Base-by-base conservation (phyloP, 306 rosid genomes). In the Heteromeles arbutifolia region DNA sequence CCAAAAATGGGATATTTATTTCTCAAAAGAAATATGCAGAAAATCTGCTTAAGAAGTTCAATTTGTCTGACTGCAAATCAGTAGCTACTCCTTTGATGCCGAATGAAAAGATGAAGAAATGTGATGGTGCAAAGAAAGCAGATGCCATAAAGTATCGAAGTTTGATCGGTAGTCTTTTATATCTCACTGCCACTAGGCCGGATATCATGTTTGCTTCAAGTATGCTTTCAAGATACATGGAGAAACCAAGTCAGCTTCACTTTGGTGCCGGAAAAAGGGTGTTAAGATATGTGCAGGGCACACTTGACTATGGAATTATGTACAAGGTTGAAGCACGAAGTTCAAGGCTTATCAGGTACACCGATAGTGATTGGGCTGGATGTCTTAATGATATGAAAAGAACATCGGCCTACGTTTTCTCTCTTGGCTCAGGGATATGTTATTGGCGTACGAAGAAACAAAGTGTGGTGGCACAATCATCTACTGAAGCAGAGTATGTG, bases 141-240 rank as follows among this genome's bases (percentile, higher is more conserved):
- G 6, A 65, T 56, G 61, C 63, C 4, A 26, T 78, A 58, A 11
- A n/a, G 0, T 57, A 24, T 12, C 12, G 1, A 39, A 45, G 64
- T 15, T 37, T 77, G 2, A 29, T 69, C 7, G 65, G 71, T 6
- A 62, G 74, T 4, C 26, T 1, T 24, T 68, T 43, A 2, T 57
- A 56, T 43, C 48, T 77, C 3, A 68, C 50, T 6, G 14, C 70
- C 9, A 59, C 76, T 1, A 48, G 71, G 5, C 75, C 26, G 0
- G n/a, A 68, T 13, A 77, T 67, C 7, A 68, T 77, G 62, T 77
- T 71, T 25, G 53, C 39, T n/a, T 44, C 43, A 59, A 77, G 54
- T 67, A 5, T 81, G 0, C 59, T 43, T 77, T 0, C 81, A 18
- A 66, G 67, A 17, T 81, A 70, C 13, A 77, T 45, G 78, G 52